A percentile compares a stretch with the other conserved stretches of the same genome.
phyloP scores from a whole-genome alignment of 1,139 yeast species.

The Debaryomycetaceae sp. region DNA sequence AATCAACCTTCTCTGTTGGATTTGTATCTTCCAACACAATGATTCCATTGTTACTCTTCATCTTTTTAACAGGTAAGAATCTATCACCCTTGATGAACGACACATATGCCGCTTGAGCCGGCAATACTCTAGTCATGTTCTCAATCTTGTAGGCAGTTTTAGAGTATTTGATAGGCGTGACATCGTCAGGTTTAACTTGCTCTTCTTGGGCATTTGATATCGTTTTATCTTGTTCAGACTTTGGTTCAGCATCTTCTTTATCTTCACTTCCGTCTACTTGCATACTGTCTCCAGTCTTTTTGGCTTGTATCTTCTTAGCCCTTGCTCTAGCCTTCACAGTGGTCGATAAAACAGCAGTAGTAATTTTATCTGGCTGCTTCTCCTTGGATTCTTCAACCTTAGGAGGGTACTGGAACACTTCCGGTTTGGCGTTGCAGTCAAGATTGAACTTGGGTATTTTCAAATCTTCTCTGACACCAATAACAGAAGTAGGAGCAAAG shows the following conservation, averaged over 20 bases:
- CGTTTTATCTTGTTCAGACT: conserved; percentile 11
- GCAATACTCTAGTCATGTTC: conserved; percentile 85
- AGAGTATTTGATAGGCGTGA: conserved; percentile 38
- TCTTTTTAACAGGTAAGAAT: conserved; percentile 79
- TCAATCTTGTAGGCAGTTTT: conserved; percentile 65
- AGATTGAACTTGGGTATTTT: conserved; percentile 82
- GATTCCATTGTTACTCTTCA: conserved; percentile 78
- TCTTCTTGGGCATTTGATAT: conserved; percentile 9
- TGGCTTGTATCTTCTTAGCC: conserved; percentile 71
- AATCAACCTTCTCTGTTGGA: conserved; percentile 63
- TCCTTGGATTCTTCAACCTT: conserved; percentile 76
- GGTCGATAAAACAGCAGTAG: conserved; percentile 91
- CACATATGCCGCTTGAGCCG: conserved; percentile 83
- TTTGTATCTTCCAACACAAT: conserved; percentile 70
- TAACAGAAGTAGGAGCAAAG: conserved; percentile 86
- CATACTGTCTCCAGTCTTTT: conserved; percentile 37
- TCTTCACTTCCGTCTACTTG: conserved; percentile 24
- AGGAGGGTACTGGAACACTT: conserved; percentile 85
- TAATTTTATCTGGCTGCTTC: conserved; percentile 83
- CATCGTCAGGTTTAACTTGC: conserved; percentile 30
- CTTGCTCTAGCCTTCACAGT: conserved; percentile 91
- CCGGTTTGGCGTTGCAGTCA: conserved; percentile 77
- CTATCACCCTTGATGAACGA: conserved; percentile 74
- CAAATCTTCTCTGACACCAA: conserved; percentile 83
- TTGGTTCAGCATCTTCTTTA: conserved; percentile 14